These are phyloP conservation scores for Astragalus membranaceus DNA, from an alignment of 306 rosid species.

Conservation along the genomic window DNA sequence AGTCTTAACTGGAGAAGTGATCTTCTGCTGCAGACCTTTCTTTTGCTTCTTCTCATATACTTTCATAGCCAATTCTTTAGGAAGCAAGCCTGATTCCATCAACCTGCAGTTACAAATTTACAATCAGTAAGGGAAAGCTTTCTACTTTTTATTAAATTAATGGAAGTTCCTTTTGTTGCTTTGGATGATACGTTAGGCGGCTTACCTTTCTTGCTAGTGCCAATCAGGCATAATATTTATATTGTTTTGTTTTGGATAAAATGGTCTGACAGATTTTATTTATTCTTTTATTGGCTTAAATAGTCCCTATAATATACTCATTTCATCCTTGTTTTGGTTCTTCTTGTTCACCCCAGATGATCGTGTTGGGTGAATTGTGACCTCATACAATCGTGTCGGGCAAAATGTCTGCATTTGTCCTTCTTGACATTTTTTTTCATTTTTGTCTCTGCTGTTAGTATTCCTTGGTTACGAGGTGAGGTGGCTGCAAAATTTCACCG, in stretches of 20 bases:
- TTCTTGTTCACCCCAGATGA: no score
- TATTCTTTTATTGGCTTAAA: no score
- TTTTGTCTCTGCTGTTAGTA: no score
- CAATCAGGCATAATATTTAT: background rate
- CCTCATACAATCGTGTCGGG: background rate
- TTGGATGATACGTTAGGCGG: background rate
- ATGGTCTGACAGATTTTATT: no score
- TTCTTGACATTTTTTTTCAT: no score
- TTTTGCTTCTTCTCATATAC: constrained; percentile 62
- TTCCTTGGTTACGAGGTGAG: no score
- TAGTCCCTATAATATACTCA: no score
- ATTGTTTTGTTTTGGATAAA: background rate
- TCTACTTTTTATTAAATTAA: background rate
- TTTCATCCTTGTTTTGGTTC: no score
- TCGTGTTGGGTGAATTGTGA: no score
- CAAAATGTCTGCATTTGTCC: no score
- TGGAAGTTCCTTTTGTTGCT: background rate
- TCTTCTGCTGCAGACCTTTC: constrained; percentile 34
- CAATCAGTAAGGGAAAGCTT: background rate
- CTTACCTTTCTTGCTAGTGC: background rate
- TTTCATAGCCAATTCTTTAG: constrained; percentile 56
- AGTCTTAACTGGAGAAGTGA: constrained; percentile 46
- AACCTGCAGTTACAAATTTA: constrained; percentile 51
- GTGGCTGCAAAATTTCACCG: no score
- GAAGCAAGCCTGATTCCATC: constrained; percentile 89